These are phyloP conservation scores for Blastomyces parvus DNA, from an alignment of 2,329 filamentous ascomycete species.

Conservation along the genomic window DNA sequence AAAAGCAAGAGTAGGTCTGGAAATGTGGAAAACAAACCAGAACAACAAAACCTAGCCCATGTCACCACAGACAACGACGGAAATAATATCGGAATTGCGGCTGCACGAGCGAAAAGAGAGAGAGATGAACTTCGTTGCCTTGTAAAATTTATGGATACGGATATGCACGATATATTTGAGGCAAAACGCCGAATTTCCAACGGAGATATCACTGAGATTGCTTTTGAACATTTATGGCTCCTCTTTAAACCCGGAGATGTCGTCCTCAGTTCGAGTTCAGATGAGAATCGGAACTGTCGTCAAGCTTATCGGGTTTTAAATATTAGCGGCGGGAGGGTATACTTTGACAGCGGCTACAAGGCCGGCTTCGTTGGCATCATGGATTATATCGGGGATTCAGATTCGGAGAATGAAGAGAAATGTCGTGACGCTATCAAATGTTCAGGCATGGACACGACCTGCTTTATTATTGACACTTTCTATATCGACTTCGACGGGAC, in stretches of 20 bases:
- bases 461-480: conserved; percentile 1
- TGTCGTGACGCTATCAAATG: conserved; percentile 2
- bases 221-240: conserved; percentile 7
- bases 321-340: background rate
- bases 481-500: conserved; percentile 1
- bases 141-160: conserved; percentile 6
- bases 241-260: conserved; percentile 1
- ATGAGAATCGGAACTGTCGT: background rate
- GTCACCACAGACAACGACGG: background rate
- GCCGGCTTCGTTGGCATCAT: background rate
- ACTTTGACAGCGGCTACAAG: background rate
- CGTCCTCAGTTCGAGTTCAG: background rate
- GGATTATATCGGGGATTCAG: conserved; percentile 3
- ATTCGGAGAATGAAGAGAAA: conserved; percentile 6
- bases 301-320: conserved; percentile 3
- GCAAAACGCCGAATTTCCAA: background rate
- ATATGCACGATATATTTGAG: conserved; percentile 4
- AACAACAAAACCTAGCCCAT: background rate
- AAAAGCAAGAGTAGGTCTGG: background rate
- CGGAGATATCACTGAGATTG: background rate
- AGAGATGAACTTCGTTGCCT: conserved; percentile 6
- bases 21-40: background rate
- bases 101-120: background rate
- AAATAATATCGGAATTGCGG: background rate
- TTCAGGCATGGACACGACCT: background rate